A percentile compares a stretch with the other conserved stretches of the same genome.
Conservation (phyloP, 2,329 filamentous ascomycete genomes). For the Ilyonectria robusta region DNA sequence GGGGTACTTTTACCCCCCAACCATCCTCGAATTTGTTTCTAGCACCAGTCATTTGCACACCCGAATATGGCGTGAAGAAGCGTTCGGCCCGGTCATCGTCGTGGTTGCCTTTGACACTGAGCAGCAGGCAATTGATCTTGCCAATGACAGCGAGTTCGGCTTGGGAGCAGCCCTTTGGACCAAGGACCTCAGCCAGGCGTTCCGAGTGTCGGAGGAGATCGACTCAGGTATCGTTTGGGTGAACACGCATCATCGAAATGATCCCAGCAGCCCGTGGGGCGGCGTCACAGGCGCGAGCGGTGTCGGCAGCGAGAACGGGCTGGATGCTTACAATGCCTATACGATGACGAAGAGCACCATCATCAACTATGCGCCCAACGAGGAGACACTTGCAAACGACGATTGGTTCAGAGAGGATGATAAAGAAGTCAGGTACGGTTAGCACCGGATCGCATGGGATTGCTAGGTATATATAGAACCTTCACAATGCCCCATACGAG, state of each 20-base stretch:
- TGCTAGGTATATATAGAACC: too few relatives aligned
- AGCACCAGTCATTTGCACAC: slow-evolving; percentile 74
- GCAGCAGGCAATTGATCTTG: slow-evolving; percentile 77
- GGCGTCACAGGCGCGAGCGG: slow-evolving; percentile 74
- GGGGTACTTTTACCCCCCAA: slow-evolving; percentile 85
- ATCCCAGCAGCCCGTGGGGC: slow-evolving; percentile 80
- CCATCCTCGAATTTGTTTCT: slow-evolving; percentile 72
- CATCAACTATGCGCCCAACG: slow-evolving; percentile 75
- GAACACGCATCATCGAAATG: slow-evolving; percentile 78
- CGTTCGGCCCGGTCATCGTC: slow-evolving; percentile 85
- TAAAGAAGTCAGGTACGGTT: slow-evolving; percentile 62
- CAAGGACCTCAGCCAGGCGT: slow-evolving; percentile 80
- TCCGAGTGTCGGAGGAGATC: slow-evolving; percentile 79
- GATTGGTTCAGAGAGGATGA: slow-evolving; percentile 78
- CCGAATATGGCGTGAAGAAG: slow-evolving; percentile 84
- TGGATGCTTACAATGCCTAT: slow-evolving; percentile 73
- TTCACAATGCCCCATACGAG: too few relatives aligned
- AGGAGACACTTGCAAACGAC: slow-evolving; percentile 66
- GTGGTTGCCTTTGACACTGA: slow-evolving; percentile 83
- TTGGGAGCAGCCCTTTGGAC: slow-evolving; percentile 86
- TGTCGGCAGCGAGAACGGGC: slow-evolving; percentile 80
- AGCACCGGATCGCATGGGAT: not conserved
- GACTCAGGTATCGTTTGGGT: slow-evolving; percentile 74
- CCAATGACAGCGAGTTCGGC: slow-evolving; percentile 82
- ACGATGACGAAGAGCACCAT: slow-evolving; percentile 76